These are phyloP conservation scores for Grigorovia yakushimaensis DNA, from an alignment of 805 yeast species.

Conservation along the genomic window DNA sequence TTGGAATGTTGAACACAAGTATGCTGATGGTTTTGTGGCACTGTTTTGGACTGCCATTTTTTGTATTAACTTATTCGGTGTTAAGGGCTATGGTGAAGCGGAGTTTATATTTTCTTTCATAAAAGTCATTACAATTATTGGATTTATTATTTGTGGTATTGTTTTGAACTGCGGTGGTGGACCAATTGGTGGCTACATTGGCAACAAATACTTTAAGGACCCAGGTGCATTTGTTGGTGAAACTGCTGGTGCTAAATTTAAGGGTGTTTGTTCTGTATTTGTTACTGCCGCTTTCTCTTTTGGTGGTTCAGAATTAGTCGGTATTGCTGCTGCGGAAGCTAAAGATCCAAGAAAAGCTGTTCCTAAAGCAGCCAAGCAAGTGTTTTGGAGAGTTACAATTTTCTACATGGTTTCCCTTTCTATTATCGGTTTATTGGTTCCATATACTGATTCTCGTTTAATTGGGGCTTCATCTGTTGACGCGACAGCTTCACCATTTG, in stretches of 20 bases:
- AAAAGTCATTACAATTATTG: slow-evolving; percentile 40
- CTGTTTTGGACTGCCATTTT: slow-evolving; percentile 40
- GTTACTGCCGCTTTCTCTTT: slow-evolving; percentile 64
- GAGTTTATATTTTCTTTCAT: slow-evolving; percentile 40
- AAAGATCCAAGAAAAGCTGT: slow-evolving; percentile 37
- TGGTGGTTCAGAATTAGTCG: slow-evolving; percentile 44
- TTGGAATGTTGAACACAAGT: slow-evolving; percentile 38
- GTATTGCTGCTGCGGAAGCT: slow-evolving; percentile 43
- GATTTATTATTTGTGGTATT: slow-evolving; percentile 39
- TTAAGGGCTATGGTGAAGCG: slow-evolving; percentile 45
- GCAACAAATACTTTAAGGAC: slow-evolving; percentile 41
- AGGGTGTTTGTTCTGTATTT: slow-evolving; percentile 62
- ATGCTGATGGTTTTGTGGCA: slow-evolving; percentile 41
- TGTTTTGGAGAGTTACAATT: slow-evolving; percentile 43
- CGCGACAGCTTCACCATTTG: slow-evolving; percentile 69
- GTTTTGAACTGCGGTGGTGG: slow-evolving; percentile 46
- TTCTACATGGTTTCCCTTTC: slow-evolving; percentile 39
- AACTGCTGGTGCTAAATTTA: slow-evolving; percentile 30
- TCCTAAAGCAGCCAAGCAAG: slow-evolving; percentile 46
- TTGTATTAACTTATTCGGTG: slow-evolving; percentile 43
- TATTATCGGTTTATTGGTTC: slow-evolving; percentile 39
- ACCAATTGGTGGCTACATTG: slow-evolving; percentile 39
- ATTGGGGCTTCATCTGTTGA: slow-evolving; percentile 42
- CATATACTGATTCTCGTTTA: slow-evolving; percentile 34
- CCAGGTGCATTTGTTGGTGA: slow-evolving; percentile 49